Evolutionary conservation across 1,139 yeast genomes (phyloP), one percentile per base, ranked within the genome.

Genomic region (Suhomyces bokatorum): DNA sequence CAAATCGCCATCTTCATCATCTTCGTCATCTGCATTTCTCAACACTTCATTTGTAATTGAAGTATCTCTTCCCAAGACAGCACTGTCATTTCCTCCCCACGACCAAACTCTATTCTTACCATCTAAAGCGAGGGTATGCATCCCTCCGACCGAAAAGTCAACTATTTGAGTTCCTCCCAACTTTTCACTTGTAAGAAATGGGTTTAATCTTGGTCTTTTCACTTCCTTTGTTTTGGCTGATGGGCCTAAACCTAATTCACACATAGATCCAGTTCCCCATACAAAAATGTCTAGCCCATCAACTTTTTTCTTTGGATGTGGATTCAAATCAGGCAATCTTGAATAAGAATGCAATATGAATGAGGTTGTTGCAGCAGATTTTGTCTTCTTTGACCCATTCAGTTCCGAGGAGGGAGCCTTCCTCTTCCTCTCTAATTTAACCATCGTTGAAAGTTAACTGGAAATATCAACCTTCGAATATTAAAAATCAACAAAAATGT

Each of bases 241-340:
- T 11, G 98, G 97, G 0, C 99, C 99, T 13, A 93, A 73, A 1
- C 99, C 99, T 31, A 93, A 73, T 62, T 95, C 99, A 71, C 97
- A 90, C 91, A 93, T 91, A 1, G 96, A 84, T 1, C 99, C 99
- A 1, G 96, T 80, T 29, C 99, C 99, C 86, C 96, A 93, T 32
- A 88, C 95, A 62, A 87, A 93, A 2, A 93, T 74, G 57, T 89
- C 95, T 43, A 91, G 69, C 14, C 77, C 77, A 30, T 73, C 67
- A 1, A 73, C 55, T 51, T 73, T 77, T 0, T 51, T 47, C 7
- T 45, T 35, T 6, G 81, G 80, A 33, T 62, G 55, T 32, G 53
- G 57, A 56, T 79, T 79, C 52, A 80, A 63, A 20, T 73, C 63
- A 12, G 81, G 77, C 47, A 77, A 64, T 52, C 68, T 72, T 2